A percentile compares a stretch with the other conserved stretches of the same genome.
Conservation (phyloP, 176 grass and related monocot genomes). For the Secale cereale region DNA sequence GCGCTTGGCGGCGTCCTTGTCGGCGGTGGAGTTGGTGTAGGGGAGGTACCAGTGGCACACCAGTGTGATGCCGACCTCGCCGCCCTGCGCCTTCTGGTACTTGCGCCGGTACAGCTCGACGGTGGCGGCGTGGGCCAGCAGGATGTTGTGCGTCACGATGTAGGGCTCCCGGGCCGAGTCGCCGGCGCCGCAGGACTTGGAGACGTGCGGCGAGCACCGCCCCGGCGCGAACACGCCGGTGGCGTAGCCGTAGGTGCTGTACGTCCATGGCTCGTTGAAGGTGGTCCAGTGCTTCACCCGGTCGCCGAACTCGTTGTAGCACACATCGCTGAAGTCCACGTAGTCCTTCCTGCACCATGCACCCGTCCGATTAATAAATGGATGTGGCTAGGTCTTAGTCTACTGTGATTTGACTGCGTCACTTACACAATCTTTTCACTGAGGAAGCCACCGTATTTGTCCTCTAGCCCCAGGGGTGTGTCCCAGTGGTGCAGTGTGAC, state of each 20-base stretch:
- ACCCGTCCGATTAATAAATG: background rate
- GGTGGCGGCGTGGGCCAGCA: constrained; percentile 54
- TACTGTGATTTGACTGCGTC: background rate
- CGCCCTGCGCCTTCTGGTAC: constrained; percentile 56
- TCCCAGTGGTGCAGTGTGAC: constrained; percentile 87
- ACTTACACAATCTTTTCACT: constrained; percentile 57
- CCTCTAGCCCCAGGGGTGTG: constrained; percentile 57
- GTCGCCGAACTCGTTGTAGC: constrained; percentile 81
- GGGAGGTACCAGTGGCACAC: constrained; percentile 68
- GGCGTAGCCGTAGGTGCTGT: constrained; percentile 41
- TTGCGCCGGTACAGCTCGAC: constrained; percentile 43
- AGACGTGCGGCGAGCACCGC: constrained; percentile 43
- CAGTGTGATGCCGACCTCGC: constrained; percentile 53
- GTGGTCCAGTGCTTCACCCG: constrained; percentile 85
- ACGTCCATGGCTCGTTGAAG: constrained; percentile 48
- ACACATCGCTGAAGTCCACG: constrained; percentile 42
- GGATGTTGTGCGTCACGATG: constrained; percentile 41
- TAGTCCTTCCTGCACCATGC: constrained; percentile 53
- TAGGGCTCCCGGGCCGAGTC: constrained; percentile 67
- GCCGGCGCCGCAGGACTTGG: constrained; percentile 27
- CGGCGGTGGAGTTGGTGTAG: constrained; percentile 16
- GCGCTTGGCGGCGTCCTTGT: constrained; percentile 38
- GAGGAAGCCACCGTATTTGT: constrained; percentile 67
- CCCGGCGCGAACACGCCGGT: constrained; percentile 31
- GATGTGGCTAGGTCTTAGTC: no score